Evolutionary conservation across 768 basidiomycete genomes (phyloP).

Genomic region (Mycena crocata): DNA sequence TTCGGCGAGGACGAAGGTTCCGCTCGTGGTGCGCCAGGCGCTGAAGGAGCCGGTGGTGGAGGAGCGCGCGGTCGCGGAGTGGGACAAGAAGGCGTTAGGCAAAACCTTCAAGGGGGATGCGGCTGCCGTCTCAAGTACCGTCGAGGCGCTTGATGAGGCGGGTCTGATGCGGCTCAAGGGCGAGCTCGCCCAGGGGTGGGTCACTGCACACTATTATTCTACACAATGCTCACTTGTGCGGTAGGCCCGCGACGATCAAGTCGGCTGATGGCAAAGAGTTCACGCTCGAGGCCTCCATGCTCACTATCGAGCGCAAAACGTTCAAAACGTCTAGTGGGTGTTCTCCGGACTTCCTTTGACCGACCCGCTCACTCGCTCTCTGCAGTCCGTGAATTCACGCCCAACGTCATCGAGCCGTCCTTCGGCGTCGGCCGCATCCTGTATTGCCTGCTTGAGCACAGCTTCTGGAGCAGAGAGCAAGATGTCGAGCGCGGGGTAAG

Average conservation of each 20-base stretch:
- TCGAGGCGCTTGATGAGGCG: constrained; percentile 76
- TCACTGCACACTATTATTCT: constrained; percentile 20
- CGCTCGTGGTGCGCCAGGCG: constrained; percentile 87
- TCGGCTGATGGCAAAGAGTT: constrained; percentile 74
- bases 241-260: constrained; percentile 66
- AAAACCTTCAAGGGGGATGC: constrained; percentile 91
- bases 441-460: constrained; percentile 94
- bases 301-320: constrained; percentile 85
- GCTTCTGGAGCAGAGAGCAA: constrained; percentile 93
- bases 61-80: constrained; percentile 82
- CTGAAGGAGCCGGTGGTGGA: constrained; percentile 87
- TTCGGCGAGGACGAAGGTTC: constrained; percentile 82
- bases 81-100: constrained; percentile 90
- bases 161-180: constrained; percentile 73
- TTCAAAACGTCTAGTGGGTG: constrained; percentile 87
- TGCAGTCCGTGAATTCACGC: constrained; percentile 92
- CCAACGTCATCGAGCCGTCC: constrained; percentile 99
- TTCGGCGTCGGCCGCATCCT: constrained; percentile 97
- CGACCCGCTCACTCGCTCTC: constrained; percentile 8
- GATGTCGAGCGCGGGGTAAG: constrained; percentile 91
- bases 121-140: constrained; percentile 68
- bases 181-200: constrained; percentile 81
- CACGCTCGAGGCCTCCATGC: constrained; percentile 74
- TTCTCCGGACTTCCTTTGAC: neutral
- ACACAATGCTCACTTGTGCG: neutral